Evolutionary conservation across 768 basidiomycete species (phyloP).

Genomic region (Boletus tylopilopsis): DNA sequence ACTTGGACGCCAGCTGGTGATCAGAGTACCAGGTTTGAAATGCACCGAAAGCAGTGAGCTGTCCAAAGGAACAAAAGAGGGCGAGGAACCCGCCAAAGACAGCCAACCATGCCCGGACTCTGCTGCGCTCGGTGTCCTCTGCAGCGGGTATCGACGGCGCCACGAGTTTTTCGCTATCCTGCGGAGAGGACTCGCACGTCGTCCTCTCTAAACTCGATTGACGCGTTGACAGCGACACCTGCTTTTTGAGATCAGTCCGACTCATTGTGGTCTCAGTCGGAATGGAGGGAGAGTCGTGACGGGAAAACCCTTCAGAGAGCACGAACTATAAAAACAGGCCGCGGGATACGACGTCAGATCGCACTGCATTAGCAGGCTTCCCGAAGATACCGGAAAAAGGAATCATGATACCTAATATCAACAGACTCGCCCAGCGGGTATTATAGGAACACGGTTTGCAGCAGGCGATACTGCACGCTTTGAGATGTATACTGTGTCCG

Average conservation of each 20-base stretch:
- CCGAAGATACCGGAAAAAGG: conserved; percentile 26
- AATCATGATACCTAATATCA: conserved; percentile 12
- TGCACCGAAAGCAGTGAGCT: conserved; percentile 69
- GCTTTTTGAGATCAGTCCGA: conserved; percentile 33
- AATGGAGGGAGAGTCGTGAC: conserved; percentile 10
- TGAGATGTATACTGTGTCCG: too few relatives aligned
- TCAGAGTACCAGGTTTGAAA: conserved; percentile 65
- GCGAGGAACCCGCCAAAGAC: conserved; percentile 64
- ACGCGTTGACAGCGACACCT: conserved; percentile 13
- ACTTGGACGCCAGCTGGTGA: conserved; percentile 50
- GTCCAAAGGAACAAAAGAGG: conserved; percentile 68
- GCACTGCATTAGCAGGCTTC: conserved; percentile 18
- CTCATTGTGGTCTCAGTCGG: conserved; percentile 5
- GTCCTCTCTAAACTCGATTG: conserved; percentile 23
- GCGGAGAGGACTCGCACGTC: conserved; percentile 16
- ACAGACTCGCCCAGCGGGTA: conserved; percentile 3
- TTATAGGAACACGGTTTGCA: conserved; percentile 13
- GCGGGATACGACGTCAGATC: conserved; percentile 18
- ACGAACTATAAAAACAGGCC: conserved; percentile 27
- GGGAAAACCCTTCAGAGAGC: not conserved
- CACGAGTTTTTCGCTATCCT: conserved; percentile 22
- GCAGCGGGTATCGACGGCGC: conserved; percentile 11
- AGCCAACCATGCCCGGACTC: conserved; percentile 40
- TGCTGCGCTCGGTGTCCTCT: conserved; percentile 2
- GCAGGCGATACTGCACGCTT: not conserved